A percentile compares a stretch with the other conserved stretches of the same genome.
Conservation (phyloP, 441 rosid genomes). For the Populus hybrid region DNA sequence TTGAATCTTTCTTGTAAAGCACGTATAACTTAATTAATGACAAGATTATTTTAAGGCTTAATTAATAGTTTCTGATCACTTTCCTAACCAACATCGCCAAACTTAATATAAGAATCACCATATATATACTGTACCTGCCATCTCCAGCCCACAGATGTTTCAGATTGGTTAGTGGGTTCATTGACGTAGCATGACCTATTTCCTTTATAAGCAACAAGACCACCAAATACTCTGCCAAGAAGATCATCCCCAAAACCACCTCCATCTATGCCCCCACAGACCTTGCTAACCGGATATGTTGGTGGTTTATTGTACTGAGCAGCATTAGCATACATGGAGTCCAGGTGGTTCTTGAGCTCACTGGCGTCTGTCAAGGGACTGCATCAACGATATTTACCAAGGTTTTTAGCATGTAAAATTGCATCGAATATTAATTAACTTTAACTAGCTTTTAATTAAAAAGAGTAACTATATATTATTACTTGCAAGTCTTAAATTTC, state of each 20-base stretch:
- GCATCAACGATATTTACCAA: not conserved
- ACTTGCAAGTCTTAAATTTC: constrained; percentile 52
- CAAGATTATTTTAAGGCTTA: not conserved
- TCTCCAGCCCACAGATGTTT: constrained; percentile 30
- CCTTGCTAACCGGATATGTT: constrained; percentile 27
- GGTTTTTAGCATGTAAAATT: not conserved
- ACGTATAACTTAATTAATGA: too few species aligned
- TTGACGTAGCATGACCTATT: constrained; percentile 37
- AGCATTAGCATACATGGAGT: constrained; percentile 24
- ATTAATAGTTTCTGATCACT: not conserved
- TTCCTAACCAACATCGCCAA: not conserved
- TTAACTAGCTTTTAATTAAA: not conserved
- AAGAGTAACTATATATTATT: not conserved
- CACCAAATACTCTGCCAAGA: constrained; percentile 47
- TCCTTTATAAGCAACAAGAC: constrained; percentile 45
- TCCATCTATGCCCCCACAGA: constrained; percentile 57
- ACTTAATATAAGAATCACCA: not conserved
- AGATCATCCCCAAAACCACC: constrained; percentile 27
- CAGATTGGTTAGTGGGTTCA: constrained; percentile 14
- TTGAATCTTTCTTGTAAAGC: too few species aligned
- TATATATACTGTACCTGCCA: constrained; percentile 43
- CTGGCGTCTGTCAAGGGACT: constrained; percentile 36
- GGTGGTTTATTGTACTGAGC: constrained; percentile 68
- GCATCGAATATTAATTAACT: not conserved
- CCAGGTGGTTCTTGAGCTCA: constrained; percentile 43